Conservation (phyloP, 106 monocot species). For the Allium cepa region DNA sequence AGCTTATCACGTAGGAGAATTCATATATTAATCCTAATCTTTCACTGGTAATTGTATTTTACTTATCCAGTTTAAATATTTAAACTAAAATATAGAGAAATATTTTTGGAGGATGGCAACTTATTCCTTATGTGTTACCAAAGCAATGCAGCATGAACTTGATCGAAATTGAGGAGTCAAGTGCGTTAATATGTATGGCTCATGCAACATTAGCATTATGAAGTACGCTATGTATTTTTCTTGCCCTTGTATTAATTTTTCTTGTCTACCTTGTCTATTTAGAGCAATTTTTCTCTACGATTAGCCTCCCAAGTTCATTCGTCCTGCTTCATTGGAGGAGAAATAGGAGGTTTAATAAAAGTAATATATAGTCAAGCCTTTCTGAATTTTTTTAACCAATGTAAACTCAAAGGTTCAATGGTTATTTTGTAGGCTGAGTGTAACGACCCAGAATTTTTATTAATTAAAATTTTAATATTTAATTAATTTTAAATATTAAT, state of each 20-base stretch:
- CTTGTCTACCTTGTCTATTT: not conserved
- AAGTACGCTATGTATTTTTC: slow-evolving; percentile 1
- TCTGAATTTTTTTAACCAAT: slow-evolving; percentile 13
- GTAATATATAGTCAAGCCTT: not conserved
- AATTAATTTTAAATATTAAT: too few species aligned
- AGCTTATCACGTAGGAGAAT: slow-evolving; percentile 73
- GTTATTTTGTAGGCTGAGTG: slow-evolving; percentile 87
- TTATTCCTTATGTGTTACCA: slow-evolving; percentile 83
- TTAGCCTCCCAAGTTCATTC: slow-evolving; percentile 86
- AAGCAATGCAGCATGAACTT: slow-evolving; percentile 93
- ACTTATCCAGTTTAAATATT: not conserved
- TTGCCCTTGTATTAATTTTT: not conserved
- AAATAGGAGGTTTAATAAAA: slow-evolving; percentile 58
- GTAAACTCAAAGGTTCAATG: slow-evolving; percentile 21
- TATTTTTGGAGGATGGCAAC: slow-evolving; percentile 75
- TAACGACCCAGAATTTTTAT: too few species aligned
- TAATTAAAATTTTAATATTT: too few species aligned
- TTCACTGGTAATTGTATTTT: slow-evolving; percentile 55
- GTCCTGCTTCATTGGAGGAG: slow-evolving; percentile 49
- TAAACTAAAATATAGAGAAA: slow-evolving; percentile 53
- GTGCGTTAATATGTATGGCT: slow-evolving; percentile 17
- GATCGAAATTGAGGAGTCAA: slow-evolving; percentile 87
- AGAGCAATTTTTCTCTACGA: slow-evolving; percentile 88
- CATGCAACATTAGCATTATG: too few species aligned
- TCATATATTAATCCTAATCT: slow-evolving; percentile 37